phyloP scores from a whole-genome alignment of 2,329 filamentous ascomycete species.

The Corynespora cassiicola region DNA sequence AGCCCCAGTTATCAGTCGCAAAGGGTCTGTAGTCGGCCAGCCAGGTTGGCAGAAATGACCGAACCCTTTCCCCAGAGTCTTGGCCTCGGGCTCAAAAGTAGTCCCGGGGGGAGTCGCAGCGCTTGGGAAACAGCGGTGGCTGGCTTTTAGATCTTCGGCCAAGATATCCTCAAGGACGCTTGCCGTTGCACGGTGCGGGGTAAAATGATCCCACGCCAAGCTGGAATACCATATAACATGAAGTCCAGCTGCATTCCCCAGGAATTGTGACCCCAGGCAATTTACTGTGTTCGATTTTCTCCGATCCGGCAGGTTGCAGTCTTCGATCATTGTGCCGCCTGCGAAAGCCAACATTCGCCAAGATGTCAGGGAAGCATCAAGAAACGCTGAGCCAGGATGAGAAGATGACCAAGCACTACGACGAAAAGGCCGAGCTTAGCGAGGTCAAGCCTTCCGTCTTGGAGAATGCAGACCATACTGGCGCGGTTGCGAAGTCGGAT shows the following conservation, averaged over 20 bases:
- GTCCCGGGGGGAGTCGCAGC: too few relatives aligned
- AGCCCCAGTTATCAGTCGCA: too few relatives aligned
- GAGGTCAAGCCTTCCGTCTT: conserved; percentile 25
- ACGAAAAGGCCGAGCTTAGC: conserved; percentile 26
- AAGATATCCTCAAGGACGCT: conserved; percentile 11
- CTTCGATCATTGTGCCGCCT: neutral
- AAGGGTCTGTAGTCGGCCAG: too few relatives aligned
- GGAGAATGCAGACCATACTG: conserved; percentile 34
- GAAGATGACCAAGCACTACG: conserved; percentile 18
- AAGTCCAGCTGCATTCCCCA: too few relatives aligned
- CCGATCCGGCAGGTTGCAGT: too few relatives aligned
- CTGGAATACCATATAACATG: too few relatives aligned
- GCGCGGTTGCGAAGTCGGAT: conserved; percentile 39
- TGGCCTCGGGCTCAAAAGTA: too few relatives aligned
- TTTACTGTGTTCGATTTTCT: too few relatives aligned
- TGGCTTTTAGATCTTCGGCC: conserved; percentile 19
- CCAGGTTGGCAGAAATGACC: too few relatives aligned
- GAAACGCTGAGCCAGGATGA: conserved; percentile 18
- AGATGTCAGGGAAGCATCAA: conserved; percentile 14
- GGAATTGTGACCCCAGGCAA: too few relatives aligned
- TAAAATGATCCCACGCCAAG: conserved; percentile 24
- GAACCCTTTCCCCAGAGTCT: too few relatives aligned
- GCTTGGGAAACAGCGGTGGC: too few relatives aligned
- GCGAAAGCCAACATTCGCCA: neutral
- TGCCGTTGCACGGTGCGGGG: conserved; percentile 26